These are phyloP conservation scores for Ilyonectria robusta DNA, from an alignment of 2,329 filamentous ascomycete genomes.

Conservation along the genomic window DNA sequence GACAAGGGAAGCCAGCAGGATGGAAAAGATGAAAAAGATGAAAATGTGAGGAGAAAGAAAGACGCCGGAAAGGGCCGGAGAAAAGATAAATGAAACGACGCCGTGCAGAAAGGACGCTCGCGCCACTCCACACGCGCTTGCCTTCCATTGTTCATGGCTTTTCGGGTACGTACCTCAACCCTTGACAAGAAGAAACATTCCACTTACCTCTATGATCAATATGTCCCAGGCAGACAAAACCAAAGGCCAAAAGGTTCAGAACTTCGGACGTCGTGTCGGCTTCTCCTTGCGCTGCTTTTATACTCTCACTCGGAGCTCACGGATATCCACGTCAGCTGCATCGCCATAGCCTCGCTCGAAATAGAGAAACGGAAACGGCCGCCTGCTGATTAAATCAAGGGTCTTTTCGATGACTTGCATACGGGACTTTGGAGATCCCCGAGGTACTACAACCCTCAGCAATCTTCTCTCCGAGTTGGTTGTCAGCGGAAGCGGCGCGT, in stretches of 20 bases:
- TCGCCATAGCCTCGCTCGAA: background rate
- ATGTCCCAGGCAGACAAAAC: background rate
- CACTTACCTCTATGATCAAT: background rate
- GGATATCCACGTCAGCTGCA: background rate
- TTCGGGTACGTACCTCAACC: background rate
- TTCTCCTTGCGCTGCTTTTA: background rate
- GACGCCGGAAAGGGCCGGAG: background rate
- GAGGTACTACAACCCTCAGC: no score
- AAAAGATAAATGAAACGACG: background rate
- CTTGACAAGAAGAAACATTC: no score
- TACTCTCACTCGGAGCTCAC: background rate
- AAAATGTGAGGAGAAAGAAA: no score
- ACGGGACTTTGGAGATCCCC: background rate
- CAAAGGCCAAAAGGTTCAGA: background rate
- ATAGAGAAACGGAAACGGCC: background rate
- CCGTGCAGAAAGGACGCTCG: no score
- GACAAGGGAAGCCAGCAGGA: background rate
- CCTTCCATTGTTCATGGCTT: no score
- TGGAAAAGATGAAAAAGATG: no score
- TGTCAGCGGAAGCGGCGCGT: no score
- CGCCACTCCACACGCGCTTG: no score
- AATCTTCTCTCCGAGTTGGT: no score
- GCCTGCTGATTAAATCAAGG: background rate
- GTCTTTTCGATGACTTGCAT: background rate
- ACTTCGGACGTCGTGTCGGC: background rate